Base-by-base conservation (phyloP, 2,329 filamentous ascomycete genomes). In the Fusarium mexicanum region DNA sequence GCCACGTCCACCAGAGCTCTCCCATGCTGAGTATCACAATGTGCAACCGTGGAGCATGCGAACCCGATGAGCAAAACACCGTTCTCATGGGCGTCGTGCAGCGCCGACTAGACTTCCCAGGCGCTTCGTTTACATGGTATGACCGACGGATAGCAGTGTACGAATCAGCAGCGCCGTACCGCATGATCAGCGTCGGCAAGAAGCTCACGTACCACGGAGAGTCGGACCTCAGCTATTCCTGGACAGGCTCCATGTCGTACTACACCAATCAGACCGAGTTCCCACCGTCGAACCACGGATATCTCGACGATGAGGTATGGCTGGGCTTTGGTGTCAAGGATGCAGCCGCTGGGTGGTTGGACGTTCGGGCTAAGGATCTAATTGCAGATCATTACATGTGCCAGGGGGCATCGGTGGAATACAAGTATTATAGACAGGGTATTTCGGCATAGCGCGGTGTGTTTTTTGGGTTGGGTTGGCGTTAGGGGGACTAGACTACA, bases 201-300 rank as follows among this genome's bases (percentile, higher is more conserved):
- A 76, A 65, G 50, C 61, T 76, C 26, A 73, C 72, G 37, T 76
- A 76, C 29, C 72, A 76, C 62, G 74, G 74, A n/a, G 74, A 76
- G 29, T 31, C 44, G 29, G 69, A 69, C 22, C 65, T 66, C 31
- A 61, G 47, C 46, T 76, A 76, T 46, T 53, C 65, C 6, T 76
- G 74, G 74, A 76, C 74, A 2, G 74, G 74, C 2, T 73, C 63
- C 13, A 76, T 76, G 74, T 44, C 67, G 12, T 76, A 76, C 37
- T 71, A 64, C 41, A 61, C 51, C 6, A 73, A 76, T 29, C 50
- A 71, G 38, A 68, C 69, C 6, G 24, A 37, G 12, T 73, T 67
- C 7, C 65, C 69, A 3, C 59, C 72, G 5, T 31, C 69, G 18
- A 76, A 65, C 26, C 74, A 75, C 40, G 74, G 74, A 12, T 76